Conservation (phyloP, 371 early-diverging fungal genomes). For the Mortierella sp. region DNA sequence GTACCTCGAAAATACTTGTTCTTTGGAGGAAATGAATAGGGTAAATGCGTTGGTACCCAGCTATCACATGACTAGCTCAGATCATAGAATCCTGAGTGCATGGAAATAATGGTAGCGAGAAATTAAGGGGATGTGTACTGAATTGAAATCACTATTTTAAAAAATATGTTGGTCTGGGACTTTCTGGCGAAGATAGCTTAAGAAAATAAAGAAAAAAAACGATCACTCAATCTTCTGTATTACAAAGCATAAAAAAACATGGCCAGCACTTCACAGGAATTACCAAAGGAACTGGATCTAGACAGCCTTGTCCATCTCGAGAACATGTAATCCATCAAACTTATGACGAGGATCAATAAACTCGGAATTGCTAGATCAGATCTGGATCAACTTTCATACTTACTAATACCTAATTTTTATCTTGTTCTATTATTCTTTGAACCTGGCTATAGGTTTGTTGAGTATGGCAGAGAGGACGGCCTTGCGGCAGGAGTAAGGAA, state of each 20-base stretch:
- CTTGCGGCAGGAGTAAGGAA: conserved; percentile 69
- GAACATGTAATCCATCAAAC: conserved; percentile 65
- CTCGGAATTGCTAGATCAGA: not conserved
- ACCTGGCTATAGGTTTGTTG: conserved; percentile 70
- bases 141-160: too few relatives aligned
- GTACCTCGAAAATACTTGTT: too few relatives aligned
- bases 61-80: too few relatives aligned
- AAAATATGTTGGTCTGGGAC: too few relatives aligned
- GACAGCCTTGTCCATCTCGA: conserved; percentile 72
- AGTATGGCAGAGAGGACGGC: conserved; percentile 77
- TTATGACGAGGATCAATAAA: not conserved
- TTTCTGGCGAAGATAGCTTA: too few relatives aligned
- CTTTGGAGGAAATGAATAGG: too few relatives aligned
- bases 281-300: conserved; percentile 65
- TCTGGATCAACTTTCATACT: not conserved
- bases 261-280: conserved; percentile 23
- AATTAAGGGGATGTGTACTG: too few relatives aligned
- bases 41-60: too few relatives aligned
- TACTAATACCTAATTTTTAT: not conserved
- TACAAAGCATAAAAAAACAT: conserved; percentile 11
- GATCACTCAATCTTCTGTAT: not conserved
- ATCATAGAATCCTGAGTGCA: too few relatives aligned
- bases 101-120: too few relatives aligned
- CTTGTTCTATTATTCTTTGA: not conserved
- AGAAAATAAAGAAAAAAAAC: too few relatives aligned